These are phyloP conservation scores for Friedmanniomyces endolithicus DNA, from an alignment of 495 filamentous ascomycete species.

Conservation along the genomic window DNA sequence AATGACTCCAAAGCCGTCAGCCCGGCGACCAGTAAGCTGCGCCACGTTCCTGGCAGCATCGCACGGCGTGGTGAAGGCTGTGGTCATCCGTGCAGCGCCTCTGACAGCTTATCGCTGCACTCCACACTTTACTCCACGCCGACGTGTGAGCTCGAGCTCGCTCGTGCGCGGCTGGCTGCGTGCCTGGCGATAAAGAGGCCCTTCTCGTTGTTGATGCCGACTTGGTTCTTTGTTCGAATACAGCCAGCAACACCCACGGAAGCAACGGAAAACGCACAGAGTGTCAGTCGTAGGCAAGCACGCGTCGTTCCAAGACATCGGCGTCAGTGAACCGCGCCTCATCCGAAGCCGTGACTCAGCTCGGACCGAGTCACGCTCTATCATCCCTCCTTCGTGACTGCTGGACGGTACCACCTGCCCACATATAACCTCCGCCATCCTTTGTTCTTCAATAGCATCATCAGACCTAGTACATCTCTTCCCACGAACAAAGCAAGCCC, in stretches of 20 bases:
- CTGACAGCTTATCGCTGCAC: background rate
- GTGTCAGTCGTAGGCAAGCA: background rate
- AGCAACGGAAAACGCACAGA: background rate
- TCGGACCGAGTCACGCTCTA: background rate
- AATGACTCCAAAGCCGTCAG: background rate
- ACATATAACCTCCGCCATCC: background rate
- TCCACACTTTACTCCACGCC: background rate
- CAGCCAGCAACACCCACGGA: background rate
- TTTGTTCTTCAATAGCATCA: conserved; percentile 1
- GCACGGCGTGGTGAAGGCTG: background rate
- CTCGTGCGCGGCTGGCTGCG: background rate
- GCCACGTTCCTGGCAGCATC: background rate
- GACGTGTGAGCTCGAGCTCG: background rate
- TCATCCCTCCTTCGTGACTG: background rate
- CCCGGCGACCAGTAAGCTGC: background rate
- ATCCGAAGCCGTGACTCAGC: conserved; percentile 1
- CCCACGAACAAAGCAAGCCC: background rate
- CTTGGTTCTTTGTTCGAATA: background rate
- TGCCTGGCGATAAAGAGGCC: background rate
- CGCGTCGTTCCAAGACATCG: background rate
- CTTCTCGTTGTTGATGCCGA: background rate
- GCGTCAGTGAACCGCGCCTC: background rate
- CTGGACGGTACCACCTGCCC: background rate
- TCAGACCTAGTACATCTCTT: background rate
- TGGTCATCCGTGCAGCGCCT: background rate